Conservation (phyloP, 225 moss, liverwort and hornwort genomes). For the Straminergon stramineum region DNA sequence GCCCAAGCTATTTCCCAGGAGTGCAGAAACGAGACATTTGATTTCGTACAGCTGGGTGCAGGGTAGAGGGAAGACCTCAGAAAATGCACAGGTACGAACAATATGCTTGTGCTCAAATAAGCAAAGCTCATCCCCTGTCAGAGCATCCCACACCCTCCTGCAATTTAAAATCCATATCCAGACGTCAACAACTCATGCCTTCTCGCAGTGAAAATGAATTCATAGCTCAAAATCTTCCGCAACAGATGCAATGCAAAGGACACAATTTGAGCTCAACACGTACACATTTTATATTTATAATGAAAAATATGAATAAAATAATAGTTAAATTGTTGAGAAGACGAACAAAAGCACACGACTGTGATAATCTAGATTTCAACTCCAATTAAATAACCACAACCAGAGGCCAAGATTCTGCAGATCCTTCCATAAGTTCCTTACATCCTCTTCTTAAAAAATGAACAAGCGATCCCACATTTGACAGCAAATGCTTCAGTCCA, state of each 20-base stretch:
- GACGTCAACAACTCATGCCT: background rate
- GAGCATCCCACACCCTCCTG: conserved; percentile 99
- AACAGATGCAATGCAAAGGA: background rate
- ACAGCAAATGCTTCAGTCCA: background rate
- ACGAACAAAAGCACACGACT: background rate
- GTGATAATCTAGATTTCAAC: background rate
- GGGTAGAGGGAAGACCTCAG: conserved; percentile 57
- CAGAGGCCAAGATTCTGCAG: background rate
- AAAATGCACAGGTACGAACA: conserved; percentile 99
- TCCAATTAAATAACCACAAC: background rate
- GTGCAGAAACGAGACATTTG: background rate
- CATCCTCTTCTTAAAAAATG: background rate
- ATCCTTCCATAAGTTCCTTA: background rate
- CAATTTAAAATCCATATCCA: conserved; percentile 1
- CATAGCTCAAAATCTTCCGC: background rate
- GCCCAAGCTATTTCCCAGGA: background rate
- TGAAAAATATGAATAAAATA: background rate
- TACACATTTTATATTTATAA: background rate
- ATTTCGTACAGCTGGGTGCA: background rate
- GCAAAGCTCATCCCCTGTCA: conserved; percentile 90
- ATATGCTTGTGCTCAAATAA: conserved; percentile 98
- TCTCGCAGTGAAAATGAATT: background rate
- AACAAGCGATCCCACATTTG: background rate
- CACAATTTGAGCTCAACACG: background rate
- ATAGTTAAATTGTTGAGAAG: background rate